These are phyloP conservation scores for Aureobasidium sp. DNA, from an alignment of 2,329 filamentous ascomycete genomes.

Conservation along the genomic window DNA sequence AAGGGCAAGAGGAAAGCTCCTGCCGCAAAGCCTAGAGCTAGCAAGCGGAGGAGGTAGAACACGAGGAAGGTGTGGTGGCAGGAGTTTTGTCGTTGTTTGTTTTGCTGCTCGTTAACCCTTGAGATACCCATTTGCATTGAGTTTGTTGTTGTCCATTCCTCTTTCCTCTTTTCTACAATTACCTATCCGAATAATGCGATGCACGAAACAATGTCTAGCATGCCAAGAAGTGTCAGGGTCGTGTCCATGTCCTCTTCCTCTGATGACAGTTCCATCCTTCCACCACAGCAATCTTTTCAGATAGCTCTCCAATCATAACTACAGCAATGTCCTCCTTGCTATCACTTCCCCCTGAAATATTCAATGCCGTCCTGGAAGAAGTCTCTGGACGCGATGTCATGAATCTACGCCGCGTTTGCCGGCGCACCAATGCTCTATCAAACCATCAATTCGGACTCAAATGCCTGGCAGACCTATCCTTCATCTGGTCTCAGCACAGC, in stretches of 20 bases:
- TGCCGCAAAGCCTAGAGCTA: not conserved
- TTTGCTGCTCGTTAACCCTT: not conserved
- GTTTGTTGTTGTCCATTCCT: not conserved
- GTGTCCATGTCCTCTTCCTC: not conserved
- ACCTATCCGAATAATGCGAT: not conserved
- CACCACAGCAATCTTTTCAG: too few species aligned
- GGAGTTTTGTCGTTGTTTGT: not conserved
- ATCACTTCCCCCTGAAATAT: not conserved
- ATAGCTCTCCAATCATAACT: not conserved
- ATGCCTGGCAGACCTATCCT: not conserved
- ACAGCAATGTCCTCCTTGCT: not conserved
- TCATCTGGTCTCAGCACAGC: not conserved
- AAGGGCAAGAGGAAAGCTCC: constrained; percentile 2
- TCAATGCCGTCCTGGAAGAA: not conserved
- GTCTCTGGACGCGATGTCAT: not conserved
- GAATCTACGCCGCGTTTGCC: not conserved
- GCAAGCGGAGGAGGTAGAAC: constrained; percentile 4
- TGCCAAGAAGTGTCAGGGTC: not conserved
- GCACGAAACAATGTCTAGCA: not conserved
- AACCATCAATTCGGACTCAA: not conserved
- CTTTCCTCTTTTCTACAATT: not conserved
- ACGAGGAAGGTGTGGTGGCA: not conserved
- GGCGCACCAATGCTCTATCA: not conserved
- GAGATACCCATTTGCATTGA: constrained; percentile 6
- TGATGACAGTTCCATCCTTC: not conserved